Percentiles rank a stretch among this genome's conserved stretches.
Conservation (phyloP, 129 eudicot genomes). For the Helianthus tuberosus region DNA sequence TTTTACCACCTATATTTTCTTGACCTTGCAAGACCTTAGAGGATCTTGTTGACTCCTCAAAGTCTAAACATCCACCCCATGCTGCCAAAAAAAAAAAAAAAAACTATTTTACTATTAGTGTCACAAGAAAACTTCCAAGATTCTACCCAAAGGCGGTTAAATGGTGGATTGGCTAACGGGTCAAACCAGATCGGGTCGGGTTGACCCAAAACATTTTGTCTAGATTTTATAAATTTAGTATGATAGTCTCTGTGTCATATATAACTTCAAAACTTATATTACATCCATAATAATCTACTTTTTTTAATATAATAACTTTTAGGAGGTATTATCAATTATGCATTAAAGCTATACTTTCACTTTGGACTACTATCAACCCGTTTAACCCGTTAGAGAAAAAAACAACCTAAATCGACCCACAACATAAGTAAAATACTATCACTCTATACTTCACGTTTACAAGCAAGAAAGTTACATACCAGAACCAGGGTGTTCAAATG, state of each 20-base stretch:
- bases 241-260: neutral
- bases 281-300: neutral
- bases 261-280: neutral
- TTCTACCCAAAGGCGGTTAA: neutral
- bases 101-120: neutral
- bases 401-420: neutral
- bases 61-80: constrained; percentile 74
- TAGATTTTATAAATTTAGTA: neutral
- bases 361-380: constrained; percentile 5
- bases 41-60: constrained; percentile 88
- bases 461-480: constrained; percentile 36
- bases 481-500: constrained; percentile 48
- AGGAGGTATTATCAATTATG: neutral
- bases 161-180: neutral
- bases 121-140: constrained; percentile 17
- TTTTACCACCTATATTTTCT: constrained; percentile 80
- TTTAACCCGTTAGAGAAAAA: constrained; percentile 5
- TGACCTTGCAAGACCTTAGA: constrained; percentile 99
- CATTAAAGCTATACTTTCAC: neutral
- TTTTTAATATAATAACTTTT: neutral
- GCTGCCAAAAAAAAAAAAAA: constrained; percentile 38
- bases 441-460: neutral
- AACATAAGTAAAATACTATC: neutral
- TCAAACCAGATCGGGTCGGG: neutral
- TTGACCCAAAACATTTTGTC: neutral